A percentile compares a stretch with the other conserved stretches of the same genome.
These are phyloP conservation scores for Acarospora socialis DNA, from an alignment of 2,329 filamentous ascomycete genomes.

Conservation along the genomic window DNA sequence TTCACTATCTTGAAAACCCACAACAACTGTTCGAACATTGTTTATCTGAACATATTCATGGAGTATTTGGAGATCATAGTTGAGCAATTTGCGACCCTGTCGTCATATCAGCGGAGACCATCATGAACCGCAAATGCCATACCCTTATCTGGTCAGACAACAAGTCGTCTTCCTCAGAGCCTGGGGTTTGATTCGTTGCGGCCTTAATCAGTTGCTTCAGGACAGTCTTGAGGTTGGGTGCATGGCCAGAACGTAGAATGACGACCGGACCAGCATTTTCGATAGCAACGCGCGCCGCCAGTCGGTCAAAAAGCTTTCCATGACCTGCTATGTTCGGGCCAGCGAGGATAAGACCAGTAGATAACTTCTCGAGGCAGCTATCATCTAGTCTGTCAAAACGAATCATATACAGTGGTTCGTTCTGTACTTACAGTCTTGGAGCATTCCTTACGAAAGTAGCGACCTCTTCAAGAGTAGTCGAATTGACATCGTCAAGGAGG, in stretches of 20 bases:
- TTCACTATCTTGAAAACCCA: conserved; percentile 33
- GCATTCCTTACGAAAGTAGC: conserved; percentile 24
- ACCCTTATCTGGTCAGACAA: too few relatives aligned
- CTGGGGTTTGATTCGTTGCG: conserved; percentile 7
- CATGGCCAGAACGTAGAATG: conserved; percentile 29
- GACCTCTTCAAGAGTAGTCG: conserved; percentile 4
- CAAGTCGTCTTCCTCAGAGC: too few relatives aligned
- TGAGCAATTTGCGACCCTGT: conserved; percentile 28
- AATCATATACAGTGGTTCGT: background rate
- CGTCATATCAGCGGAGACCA: background rate
- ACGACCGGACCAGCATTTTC: conserved; percentile 24
- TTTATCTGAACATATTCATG: conserved; percentile 27
- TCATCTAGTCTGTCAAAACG: conserved; percentile 6
- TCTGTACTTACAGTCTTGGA: conserved; percentile 21
- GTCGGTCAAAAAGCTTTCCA: conserved; percentile 23
- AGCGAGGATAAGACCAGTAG: conserved; percentile 28
- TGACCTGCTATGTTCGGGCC: conserved; percentile 30
- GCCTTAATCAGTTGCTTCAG: conserved; percentile 32
- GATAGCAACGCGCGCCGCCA: conserved; percentile 22
- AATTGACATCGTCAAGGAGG: conserved; percentile 1
- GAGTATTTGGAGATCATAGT: conserved; percentile 33
- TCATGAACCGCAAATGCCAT: too few relatives aligned
- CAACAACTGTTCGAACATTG: conserved; percentile 24
- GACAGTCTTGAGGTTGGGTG: conserved; percentile 30
- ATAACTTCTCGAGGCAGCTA: conserved; percentile 27